Conservation (phyloP, 805 yeast species). For the Yarrowia sp. region DNA sequence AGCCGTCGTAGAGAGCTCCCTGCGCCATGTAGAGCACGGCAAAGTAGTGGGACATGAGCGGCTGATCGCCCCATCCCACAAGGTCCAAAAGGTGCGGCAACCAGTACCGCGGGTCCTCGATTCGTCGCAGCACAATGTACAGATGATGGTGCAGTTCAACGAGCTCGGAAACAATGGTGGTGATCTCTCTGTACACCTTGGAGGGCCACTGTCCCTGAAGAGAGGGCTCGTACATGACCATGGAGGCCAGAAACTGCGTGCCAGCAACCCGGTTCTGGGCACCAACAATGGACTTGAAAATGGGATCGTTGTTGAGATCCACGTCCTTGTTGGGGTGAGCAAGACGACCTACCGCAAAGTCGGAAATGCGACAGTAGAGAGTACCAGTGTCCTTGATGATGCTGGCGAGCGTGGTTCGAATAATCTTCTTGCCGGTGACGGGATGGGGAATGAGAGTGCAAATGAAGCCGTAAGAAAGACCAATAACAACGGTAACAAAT, state of each 20-base stretch:
- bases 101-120: constrained; percentile 31
- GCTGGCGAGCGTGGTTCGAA: constrained; percentile 34
- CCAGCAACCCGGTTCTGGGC: constrained; percentile 28
- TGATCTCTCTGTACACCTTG: constrained; percentile 34
- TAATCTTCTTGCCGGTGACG: constrained; percentile 35
- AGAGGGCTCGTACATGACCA: constrained; percentile 37
- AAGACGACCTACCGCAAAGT: constrained; percentile 35
- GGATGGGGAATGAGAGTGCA: constrained; percentile 38
- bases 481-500: constrained; percentile 37
- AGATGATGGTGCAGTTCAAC: constrained; percentile 32
- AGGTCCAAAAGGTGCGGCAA: constrained; percentile 30
- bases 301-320: constrained; percentile 30
- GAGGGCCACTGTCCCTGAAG: constrained; percentile 39
- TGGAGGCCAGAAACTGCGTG: background rate
- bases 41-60: constrained; percentile 34
- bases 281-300: constrained; percentile 28
- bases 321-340: constrained; percentile 31
- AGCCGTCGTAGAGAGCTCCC: constrained; percentile 34
- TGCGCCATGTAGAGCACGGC: constrained; percentile 37
- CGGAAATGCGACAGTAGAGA: constrained; percentile 35
- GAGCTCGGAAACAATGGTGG: constrained; percentile 32
- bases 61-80: constrained; percentile 37
- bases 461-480: constrained; percentile 35
- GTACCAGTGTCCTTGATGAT: constrained; percentile 34
- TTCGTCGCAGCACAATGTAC: constrained; percentile 33